Evolutionary conservation across 208 protist species (phyloP), one percentile per base, ranked within the genome.

Genomic region (Ichthyophonus hoferi): DNA sequence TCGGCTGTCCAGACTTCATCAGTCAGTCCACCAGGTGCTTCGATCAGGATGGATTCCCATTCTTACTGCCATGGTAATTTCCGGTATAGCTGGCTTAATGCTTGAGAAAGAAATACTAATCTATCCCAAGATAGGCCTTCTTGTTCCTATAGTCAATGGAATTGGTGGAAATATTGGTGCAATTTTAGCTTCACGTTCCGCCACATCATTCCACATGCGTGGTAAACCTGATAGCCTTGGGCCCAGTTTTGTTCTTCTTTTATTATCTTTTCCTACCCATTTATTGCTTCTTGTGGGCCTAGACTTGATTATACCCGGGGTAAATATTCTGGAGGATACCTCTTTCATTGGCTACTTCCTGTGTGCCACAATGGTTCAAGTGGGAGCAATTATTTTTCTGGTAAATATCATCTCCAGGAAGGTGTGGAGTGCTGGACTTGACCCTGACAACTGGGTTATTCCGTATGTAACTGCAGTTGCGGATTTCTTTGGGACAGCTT

Each of bases 101-200:
- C 76, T 88, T 14, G 86, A 88, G 76, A 24, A 12, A 1, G 41
- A 50, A 41, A 33, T 88, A 14, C 31, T 39, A 17, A 1, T 17
- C 14, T 88, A 40, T 84, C 14, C 2, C 7, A 50, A 39, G 31
- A 35, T 88, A 31, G 86, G 7, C 2, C 41, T 79, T 14, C n/a
- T 88, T 35, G 12, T 58, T 40, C 86, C 86, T 1, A 33, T 88
- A 37, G 37, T 88, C 58, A 88, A 88, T 34, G 86, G 86, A n/a
- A 50, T 88, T 1, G 86, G 86, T 7, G 86, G 86, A 17, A 88
- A 88, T 41, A 12, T 88, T 1, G 86, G 17, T 34, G n/a, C 14
- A 7, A 33, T 88, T 1, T 58, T 79, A 1, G 86, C 86, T 41
- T 39, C 14, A 14, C 43, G 86, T 2, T 1, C 17, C 2, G 42